These are phyloP conservation scores for Leishmania guyanensis DNA, from an alignment of 208 protist genomes.

Conservation along the genomic window DNA sequence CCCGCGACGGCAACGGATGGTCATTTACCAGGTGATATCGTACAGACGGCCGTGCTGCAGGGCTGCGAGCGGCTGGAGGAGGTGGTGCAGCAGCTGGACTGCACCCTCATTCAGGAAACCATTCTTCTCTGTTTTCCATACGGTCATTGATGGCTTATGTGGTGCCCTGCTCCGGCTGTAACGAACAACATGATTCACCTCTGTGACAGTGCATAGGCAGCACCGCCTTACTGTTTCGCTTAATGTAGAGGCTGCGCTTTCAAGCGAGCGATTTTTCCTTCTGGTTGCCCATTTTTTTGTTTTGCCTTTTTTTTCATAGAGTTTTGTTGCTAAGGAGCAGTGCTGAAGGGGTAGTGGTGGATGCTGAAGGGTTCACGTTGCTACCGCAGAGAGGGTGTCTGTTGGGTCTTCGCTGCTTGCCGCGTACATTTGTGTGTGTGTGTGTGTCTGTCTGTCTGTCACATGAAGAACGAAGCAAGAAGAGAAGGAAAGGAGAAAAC, in stretches of 20 bases:
- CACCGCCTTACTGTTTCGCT: background rate
- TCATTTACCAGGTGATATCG: slow-evolving; percentile 4
- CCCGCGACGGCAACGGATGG: background rate
- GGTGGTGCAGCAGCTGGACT: slow-evolving; percentile 42
- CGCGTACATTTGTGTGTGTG: background rate
- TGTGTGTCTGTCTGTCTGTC: background rate
- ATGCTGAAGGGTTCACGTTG: background rate
- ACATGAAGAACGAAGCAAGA: background rate
- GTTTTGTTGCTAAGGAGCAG: background rate
- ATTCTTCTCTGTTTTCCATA: slow-evolving; percentile 85
- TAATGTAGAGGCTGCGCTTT: background rate
- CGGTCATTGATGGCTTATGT: slow-evolving; percentile 13
- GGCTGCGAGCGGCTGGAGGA: slow-evolving; percentile 39
- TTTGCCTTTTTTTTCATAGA: background rate
- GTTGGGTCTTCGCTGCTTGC: too few relatives aligned
- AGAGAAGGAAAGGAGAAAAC: background rate
- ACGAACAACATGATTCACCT: background rate
- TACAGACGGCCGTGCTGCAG: slow-evolving; percentile 19
- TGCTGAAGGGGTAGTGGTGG: background rate
- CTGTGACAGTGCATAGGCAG: background rate
- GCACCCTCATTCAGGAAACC: slow-evolving; percentile 73
- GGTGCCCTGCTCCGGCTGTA: background rate
- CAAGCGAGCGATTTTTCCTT: background rate
- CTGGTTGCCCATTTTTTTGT: background rate
- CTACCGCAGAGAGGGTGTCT: background rate